Conservation (phyloP, 768 basidiomycete species). For the Tulasnella sp. region DNA sequence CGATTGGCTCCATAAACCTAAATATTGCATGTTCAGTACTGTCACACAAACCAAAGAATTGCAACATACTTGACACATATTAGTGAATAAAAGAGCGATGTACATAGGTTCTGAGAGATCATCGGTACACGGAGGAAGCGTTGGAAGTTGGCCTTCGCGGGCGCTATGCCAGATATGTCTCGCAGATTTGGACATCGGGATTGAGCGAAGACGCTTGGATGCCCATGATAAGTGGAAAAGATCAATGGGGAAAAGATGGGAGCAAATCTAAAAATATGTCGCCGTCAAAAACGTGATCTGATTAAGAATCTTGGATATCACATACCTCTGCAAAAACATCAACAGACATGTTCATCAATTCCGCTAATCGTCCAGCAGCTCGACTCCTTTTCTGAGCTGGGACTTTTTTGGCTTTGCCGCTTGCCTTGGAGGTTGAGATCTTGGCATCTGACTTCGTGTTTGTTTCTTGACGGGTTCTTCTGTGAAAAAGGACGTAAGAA, state of each 20-base stretch:
- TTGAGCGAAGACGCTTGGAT: neutral
- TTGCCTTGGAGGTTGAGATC: too few species aligned
- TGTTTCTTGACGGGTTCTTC: too few species aligned
- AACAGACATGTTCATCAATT: neutral
- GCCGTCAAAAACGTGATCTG: too few species aligned
- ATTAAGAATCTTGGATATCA: neutral
- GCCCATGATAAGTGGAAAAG: neutral
- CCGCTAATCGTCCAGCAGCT: neutral
- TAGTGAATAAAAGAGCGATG: neutral
- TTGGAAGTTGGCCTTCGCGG: neutral
- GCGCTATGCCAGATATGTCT: neutral
- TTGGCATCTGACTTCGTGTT: too few species aligned
- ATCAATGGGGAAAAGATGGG: neutral
- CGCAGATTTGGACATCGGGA: neutral
- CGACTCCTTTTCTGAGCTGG: neutral
- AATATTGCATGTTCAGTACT: too few species aligned
- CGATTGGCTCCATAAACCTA: too few species aligned
- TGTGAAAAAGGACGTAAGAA: too few species aligned
- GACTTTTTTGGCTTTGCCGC: too few species aligned
- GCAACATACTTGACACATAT: neutral
- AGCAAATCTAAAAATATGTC: too few species aligned
- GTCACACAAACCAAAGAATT: too few species aligned
- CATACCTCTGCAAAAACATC: neutral
- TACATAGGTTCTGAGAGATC: neutral
- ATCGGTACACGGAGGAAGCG: neutral